Base-by-base conservation (phyloP, 768 basidiomycete species). In the Sporobolomyces phaffii region DNA sequence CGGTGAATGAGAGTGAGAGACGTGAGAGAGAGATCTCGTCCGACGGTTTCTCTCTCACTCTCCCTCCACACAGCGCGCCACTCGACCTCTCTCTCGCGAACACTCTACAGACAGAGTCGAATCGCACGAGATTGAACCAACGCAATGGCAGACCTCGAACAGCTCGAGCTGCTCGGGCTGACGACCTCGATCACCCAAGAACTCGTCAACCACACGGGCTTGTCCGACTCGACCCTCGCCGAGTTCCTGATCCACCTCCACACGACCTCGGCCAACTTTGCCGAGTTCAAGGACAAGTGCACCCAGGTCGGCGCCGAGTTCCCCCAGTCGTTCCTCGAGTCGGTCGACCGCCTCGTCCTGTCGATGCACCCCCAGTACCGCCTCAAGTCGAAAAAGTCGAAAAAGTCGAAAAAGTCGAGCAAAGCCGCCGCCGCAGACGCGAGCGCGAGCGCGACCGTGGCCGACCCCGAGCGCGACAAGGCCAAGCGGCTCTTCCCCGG, bases 361-460 rank as follows among this genome's bases (percentile, higher is more conserved):
- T 89, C 84, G 63, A 85, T 97, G 82, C 94, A 99, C 74, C 96
- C 94, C 1, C 96, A 91, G 75, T 88, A 97, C 81, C 89, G 89
- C 78, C 84, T 83, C 76, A 78, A 79, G 47, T 40, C 73, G 77
- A 34, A 33, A 20, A 28, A 80, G 81, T 60, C 81, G 79, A 41
- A 79, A 80, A 62, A 53, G 65, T n/a, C n/a, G n/a, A n/a, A n/a
- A 49, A 40, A 28, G 58, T 47, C 24, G 14, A 57, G 44, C 75
- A 75, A 22, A 70, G 71, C 76, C 13, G 78, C 72, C n/a, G 41
- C 38, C 3, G 22, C 22, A 3, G n/a, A 36, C 38, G 22, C n/a
- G n/a, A n/a, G 6, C 26, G 26, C 20, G 10, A 44, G 20, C 20
- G 50, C 5, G 1, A 20, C 0, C 3, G 73, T 60, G 5, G 43